Base-by-base conservation (phyloP, 2,329 filamentous ascomycete genomes). In the Xylaria sp. region DNA sequence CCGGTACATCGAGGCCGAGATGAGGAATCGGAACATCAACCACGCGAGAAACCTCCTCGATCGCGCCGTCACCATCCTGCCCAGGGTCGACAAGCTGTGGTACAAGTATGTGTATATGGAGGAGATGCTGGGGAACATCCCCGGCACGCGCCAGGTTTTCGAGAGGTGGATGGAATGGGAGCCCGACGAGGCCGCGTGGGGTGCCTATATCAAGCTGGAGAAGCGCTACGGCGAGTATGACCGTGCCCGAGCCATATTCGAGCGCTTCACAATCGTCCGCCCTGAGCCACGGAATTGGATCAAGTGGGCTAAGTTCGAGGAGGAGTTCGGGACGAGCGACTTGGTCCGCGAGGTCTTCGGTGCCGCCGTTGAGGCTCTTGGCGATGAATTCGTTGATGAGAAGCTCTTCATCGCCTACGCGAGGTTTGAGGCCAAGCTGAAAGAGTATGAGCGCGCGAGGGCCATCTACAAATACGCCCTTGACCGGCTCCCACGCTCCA, bases 21-120 rank as follows among this genome's bases (percentile, higher is more conserved):
- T 99, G 92, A 97, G 97, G 82, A 91, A 86, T 70, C 86, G 94
- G 73, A 97, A 97, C 79, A 98, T 99, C 84, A 97, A 97, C 79
- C 95, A 98, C 85, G 94, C 96, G 39, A 87, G 96, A 67, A 99
- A 99, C 79, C 82, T 99, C 60, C 88, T 99, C 61, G 96, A 99
- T 79, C 91, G 96, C 64, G 94, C 96, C n/a, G 93, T 98, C 61
- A 94, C 94, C 0, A 93, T 97, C 64, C 84, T 98, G 47, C 96
- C 96, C 4, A 86, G 96, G 65, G 89, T 98, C 48, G 94, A 98
- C 79, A 98, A 98, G 85, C 84, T 99, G 39, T 99, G 96, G 96
- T 99, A 97, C 85, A 98, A 98, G 80, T 99, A 98, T 84, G 93
- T 97, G 30, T 97, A 97, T 79, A 97, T 97, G 92, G 95, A 98